phyloP scores from a whole-genome alignment of 2,329 filamentous ascomycete genomes.

The Elsinoe fawcettii region DNA sequence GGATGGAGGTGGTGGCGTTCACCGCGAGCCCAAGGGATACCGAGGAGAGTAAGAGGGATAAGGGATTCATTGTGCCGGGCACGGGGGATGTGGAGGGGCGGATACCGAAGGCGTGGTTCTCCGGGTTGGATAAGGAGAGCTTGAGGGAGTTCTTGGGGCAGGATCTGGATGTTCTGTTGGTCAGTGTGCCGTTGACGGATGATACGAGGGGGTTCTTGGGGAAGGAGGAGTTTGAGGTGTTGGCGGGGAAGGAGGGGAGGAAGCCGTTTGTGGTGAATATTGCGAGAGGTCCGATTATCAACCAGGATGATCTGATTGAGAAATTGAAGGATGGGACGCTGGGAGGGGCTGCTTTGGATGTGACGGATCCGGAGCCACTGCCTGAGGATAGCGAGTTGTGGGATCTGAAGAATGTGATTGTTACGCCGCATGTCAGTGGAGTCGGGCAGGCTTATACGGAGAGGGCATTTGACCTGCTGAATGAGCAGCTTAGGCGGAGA shows the following conservation, averaged over 20 bases:
- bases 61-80: constrained; percentile 59
- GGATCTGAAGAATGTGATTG: constrained; percentile 59
- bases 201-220: constrained; percentile 50
- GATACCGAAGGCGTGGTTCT: constrained; percentile 51
- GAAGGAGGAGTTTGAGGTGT: constrained; percentile 43
- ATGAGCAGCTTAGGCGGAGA: constrained; percentile 48
- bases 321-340: constrained; percentile 52
- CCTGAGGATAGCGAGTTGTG: constrained; percentile 61
- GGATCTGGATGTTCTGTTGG: constrained; percentile 50
- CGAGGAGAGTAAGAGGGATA: constrained; percentile 55
- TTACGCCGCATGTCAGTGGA: constrained; percentile 60
- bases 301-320: constrained; percentile 54
- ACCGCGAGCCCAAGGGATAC: constrained; percentile 63
- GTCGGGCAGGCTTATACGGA: constrained; percentile 47
- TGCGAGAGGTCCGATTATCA: constrained; percentile 55
- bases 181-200: constrained; percentile 50
- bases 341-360: constrained; percentile 65
- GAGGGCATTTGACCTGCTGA: constrained; percentile 51
- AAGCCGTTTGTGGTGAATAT: constrained; percentile 60
- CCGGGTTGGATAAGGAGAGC: constrained; percentile 44
- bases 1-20: constrained; percentile 67
- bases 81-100: constrained; percentile 54
- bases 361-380: constrained; percentile 72
- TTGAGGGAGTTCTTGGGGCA: constrained; percentile 48
- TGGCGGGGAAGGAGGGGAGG: constrained; percentile 25